Evolutionary conservation across 768 basidiomycete genomes (phyloP), one percentile per base, ranked within the genome.

Genomic region (Pleurotus sapidus): DNA sequence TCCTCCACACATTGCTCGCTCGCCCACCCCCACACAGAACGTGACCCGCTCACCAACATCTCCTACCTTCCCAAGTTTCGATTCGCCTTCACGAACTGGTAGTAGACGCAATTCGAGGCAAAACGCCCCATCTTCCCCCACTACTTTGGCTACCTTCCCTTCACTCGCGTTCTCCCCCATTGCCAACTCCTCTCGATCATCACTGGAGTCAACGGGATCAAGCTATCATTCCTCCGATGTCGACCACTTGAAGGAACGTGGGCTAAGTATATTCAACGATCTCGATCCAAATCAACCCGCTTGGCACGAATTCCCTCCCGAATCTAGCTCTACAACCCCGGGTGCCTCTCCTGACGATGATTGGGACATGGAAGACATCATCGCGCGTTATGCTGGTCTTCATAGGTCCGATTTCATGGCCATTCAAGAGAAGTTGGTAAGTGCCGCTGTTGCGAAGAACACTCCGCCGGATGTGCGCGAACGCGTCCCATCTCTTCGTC

Each of bases 181-280:
- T 15, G 80, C 79, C 14, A 92, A 86, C 60, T 88, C 89, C 5
- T 93, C 91, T 25, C 81, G 86, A 25, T 89, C 90, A 12, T 93
- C 92, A 5, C 72, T 93, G 18, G 89, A 86, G 58, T 92, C 91
- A 8, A 80, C 78, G 37, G 90, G 92, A 14, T 94, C 92, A 2
- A 93, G 92, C 69, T 93, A 90, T 68, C 91, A 93, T 67, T 91
- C 91, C 3, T 86, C 80, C 81, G 88, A 91, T 56, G 84, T 73
- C 18, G 84, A 86, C 25, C 54, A 27, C 58, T 74, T 72, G 61
- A 80, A 81, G 57, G 84, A 87, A 60, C 76, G 76, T 46, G 68
- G 78, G 49, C 68, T 81, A 53, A 78, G 75, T 46, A 63, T 89
- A 20, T 84, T 91, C 37, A 76, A 70, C 37, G 80, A 82, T 51